Evolutionary conservation across 441 rosid genomes (phyloP).

Genomic region (Croton laevigatus): DNA sequence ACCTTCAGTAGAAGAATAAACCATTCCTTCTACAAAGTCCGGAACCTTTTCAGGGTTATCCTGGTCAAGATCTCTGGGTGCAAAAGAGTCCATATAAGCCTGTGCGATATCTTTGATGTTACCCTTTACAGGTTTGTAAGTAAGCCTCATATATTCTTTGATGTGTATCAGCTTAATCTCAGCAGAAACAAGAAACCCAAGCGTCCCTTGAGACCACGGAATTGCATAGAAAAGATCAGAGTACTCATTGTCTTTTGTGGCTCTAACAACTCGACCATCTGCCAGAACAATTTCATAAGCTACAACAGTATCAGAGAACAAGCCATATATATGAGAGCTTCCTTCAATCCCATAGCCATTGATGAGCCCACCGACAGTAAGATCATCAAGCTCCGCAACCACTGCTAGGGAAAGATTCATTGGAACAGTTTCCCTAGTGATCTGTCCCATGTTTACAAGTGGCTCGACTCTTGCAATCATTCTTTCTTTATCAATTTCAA

Average conservation of each 20-base stretch:
- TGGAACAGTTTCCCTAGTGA: conserved; percentile 70
- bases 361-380: conserved; percentile 97
- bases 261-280: conserved; percentile 84
- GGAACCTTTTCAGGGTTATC: conserved; percentile 76
- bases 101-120: conserved; percentile 67
- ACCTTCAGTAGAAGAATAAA: conserved; percentile 63
- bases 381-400: conserved; percentile 98
- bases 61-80: conserved; percentile 86
- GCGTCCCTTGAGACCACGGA: conserved; percentile 99
- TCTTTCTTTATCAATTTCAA: conserved; percentile 77
- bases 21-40: conserved; percentile 92
- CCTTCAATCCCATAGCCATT: conserved; percentile 99
- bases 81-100: conserved; percentile 80
- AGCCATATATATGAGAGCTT: conserved; percentile 93
- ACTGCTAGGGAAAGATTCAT: conserved; percentile 96
- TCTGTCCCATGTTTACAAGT: conserved; percentile 99
- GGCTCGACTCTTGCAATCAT: conserved; percentile 96
- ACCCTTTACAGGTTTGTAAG: conserved; percentile 84
- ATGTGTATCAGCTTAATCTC: conserved; percentile 84
- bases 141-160: conserved; percentile 89
- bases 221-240: conserved; percentile 87
- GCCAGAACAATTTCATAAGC: conserved; percentile 93
- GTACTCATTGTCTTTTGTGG: conserved; percentile 88
- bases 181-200: conserved; percentile 90
- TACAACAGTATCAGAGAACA: conserved; percentile 94